Evolutionary conservation across 495 filamentous ascomycete genomes (phyloP).

Genomic region (Penicillium longicatenatum): DNA sequence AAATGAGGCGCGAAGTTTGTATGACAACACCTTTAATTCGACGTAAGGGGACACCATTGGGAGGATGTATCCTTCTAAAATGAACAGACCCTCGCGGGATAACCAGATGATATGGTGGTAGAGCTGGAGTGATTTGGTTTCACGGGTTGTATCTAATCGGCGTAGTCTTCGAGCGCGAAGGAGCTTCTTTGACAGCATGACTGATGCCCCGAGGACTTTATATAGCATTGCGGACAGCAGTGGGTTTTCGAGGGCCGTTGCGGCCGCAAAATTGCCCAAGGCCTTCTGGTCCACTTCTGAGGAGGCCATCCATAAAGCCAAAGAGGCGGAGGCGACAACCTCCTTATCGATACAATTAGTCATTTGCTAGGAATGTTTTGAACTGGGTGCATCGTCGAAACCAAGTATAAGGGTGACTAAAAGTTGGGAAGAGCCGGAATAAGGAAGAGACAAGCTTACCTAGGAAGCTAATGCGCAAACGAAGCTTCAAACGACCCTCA

Average conservation of each 20-base stretch:
- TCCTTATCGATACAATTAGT: constrained; percentile 22
- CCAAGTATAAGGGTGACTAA: neutral
- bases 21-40: constrained; percentile 82
- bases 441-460: constrained; percentile 28
- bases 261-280: constrained; percentile 80
- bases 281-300: constrained; percentile 97
- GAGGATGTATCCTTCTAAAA: constrained; percentile 83
- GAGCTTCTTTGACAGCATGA: constrained; percentile 83
- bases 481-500: constrained; percentile 26
- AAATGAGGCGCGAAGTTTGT: constrained; percentile 90
- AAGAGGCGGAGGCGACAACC: constrained; percentile 22
- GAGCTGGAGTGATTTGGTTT: constrained; percentile 75
- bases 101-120: constrained; percentile 97
- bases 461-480: constrained; percentile 35
- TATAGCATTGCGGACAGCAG: constrained; percentile 80
- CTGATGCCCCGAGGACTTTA: constrained; percentile 86
- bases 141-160: constrained; percentile 74
- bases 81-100: constrained; percentile 83
- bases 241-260: constrained; percentile 69
- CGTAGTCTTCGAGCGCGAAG: constrained; percentile 80
- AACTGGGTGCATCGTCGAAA: neutral
- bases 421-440: neutral
- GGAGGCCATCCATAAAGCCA: constrained; percentile 77
- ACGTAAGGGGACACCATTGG: constrained; percentile 70
- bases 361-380: constrained; percentile 11